Percentiles rank a stretch among this genome's conserved stretches.
Evolutionary conservation across 257 asterid species (phyloP).

Genomic region (Gentiana straminea): DNA sequence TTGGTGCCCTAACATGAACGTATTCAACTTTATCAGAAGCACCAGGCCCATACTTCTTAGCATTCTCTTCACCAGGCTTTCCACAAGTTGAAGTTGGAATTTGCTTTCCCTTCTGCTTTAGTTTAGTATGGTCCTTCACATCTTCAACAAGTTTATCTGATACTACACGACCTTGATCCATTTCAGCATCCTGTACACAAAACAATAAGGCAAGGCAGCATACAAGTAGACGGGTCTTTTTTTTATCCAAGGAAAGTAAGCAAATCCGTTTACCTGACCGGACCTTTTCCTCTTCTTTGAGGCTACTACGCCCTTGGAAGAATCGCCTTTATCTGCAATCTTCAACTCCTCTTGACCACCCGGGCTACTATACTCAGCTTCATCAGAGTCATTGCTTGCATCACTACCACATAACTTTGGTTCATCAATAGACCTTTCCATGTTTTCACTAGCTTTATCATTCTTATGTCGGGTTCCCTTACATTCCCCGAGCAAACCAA

Average conservation of each 20-base stretch:
- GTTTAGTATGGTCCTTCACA: constrained; percentile 26
- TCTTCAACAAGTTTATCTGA: constrained; percentile 25
- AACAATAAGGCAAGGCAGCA: background rate
- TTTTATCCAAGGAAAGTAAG: background rate
- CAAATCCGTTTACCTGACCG: constrained; percentile 37
- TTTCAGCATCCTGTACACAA: constrained; percentile 22
- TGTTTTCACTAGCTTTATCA: constrained; percentile 33
- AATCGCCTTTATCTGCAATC: constrained; percentile 28
- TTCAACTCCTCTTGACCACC: constrained; percentile 47
- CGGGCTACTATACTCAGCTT: constrained; percentile 58
- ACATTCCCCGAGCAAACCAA: constrained; percentile 11
- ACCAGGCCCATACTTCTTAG: constrained; percentile 48
- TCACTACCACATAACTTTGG: constrained; percentile 31
- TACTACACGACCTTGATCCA: constrained; percentile 32
- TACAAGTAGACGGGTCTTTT: background rate
- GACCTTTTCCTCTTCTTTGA: constrained; percentile 73
- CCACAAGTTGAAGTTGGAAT: constrained; percentile 20
- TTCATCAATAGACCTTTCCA: constrained; percentile 32
- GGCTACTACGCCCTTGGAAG: constrained; percentile 30
- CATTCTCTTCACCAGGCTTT: constrained; percentile 52
- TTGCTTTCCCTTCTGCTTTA: constrained; percentile 39
- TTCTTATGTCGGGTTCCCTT: constrained; percentile 41
- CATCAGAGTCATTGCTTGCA: constrained; percentile 54
- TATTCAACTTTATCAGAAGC: constrained; percentile 86
- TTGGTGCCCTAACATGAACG: constrained; percentile 71